Base-by-base conservation (phyloP, 371 early-diverging fungal genomes). In the Zychaea mexicana region DNA sequence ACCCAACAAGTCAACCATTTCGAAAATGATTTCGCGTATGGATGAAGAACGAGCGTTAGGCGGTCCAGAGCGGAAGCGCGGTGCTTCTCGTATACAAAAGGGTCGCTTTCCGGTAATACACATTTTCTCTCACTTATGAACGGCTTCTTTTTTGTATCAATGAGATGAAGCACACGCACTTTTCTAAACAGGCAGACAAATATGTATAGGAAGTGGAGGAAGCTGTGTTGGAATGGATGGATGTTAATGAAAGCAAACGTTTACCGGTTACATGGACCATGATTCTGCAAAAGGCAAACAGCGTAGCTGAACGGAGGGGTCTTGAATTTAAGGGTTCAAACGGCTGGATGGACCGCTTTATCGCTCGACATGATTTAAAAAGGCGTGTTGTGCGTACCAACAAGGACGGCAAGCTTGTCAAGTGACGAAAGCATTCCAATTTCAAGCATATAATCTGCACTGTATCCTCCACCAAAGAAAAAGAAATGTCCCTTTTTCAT, bases 191-290 rank as follows among this genome's bases (percentile, higher is more conserved):
- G n/a, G n/a, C n/a, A n/a, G n/a, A n/a, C n/a, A n/a, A n/a, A n/a
- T n/a, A n/a, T n/a, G n/a, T 36, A 36, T 47, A 49, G 22, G 49
- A 49, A 49, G 24, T 49, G 10, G 49, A 49, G n/a, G 49, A 49
- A 49, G 49, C 49, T 9, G 49, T 49, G n/a, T 49, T 49, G 49
- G 49, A 49, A 24, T 49, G 49, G 49, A 49, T 49, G 49, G 49
- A 49, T 49, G n/a, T 49, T 49, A 24, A 6, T 49, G 49, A 49
- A 49, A 49, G 49, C 24, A 19, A 49, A 49, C 22, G 21, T 49
- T 22, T 49, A 49, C 49, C 49, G 10, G 22, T 49, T 19, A 22
- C 49, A 22, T 49, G 49, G 49, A 49, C 49, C 2, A 49, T 49
- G 49, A 49, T 49, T 24, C 10, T 49, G 21, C 24, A 19, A 49